phyloP scores from a whole-genome alignment of 2,329 filamentous ascomycete species.

The Xylaria sp. region DNA sequence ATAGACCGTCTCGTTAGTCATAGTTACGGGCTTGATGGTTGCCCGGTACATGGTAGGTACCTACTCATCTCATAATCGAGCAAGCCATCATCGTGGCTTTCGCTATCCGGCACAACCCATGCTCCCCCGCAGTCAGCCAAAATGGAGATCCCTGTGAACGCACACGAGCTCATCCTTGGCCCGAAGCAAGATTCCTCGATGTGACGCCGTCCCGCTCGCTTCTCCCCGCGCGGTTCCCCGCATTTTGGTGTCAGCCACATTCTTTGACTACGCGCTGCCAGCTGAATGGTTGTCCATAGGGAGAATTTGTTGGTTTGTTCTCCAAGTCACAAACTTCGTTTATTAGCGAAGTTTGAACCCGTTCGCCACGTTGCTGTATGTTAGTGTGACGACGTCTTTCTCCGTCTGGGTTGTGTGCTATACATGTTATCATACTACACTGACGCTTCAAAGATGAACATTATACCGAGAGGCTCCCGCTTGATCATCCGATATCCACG shows the following conservation, averaged over 20 bases:
- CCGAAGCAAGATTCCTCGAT: constrained; percentile 5
- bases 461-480: not conserved
- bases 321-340: constrained; percentile 4
- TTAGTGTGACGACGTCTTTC: not conserved
- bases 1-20: constrained; percentile 3
- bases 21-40: not conserved
- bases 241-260: constrained; percentile 7
- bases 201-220: not conserved
- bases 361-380: not conserved
- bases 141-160: constrained; percentile 7
- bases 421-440: not conserved
- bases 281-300: not conserved
- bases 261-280: constrained; percentile 1
- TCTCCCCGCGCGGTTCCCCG: constrained; percentile 27
- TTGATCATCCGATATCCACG: constrained; percentile 19
- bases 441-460: constrained; percentile 4
- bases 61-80: constrained; percentile 20
- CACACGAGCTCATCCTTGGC: constrained; percentile 2
- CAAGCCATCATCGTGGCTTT: constrained; percentile 9
- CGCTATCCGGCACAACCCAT: not conserved
- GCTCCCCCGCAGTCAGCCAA: constrained; percentile 16
- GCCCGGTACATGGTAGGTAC: not conserved
- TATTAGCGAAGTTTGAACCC: not conserved
- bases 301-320: constrained; percentile 2
- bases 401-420: not conserved